These are phyloP conservation scores for Lasiosphaeria ovina DNA, from an alignment of 495 filamentous ascomycete species.

Conservation along the genomic window DNA sequence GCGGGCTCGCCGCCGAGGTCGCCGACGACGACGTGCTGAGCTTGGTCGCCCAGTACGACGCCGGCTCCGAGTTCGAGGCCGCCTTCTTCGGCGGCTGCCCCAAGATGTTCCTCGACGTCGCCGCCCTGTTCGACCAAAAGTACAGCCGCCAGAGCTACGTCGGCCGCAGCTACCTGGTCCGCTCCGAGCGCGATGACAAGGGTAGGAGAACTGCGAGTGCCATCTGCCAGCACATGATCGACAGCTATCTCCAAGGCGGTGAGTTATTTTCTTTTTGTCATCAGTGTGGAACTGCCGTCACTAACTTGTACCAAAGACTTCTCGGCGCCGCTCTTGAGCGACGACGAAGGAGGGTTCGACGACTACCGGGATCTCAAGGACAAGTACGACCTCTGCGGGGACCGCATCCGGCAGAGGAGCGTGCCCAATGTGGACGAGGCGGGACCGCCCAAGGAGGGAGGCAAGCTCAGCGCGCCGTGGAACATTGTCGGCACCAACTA, in stretches of 20 bases:
- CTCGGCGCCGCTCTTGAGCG: conserved; percentile 14
- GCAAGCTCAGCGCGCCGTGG: conserved; percentile 17
- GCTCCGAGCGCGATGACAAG: conserved; percentile 7
- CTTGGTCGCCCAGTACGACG: conserved; percentile 21
- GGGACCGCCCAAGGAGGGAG: not conserved
- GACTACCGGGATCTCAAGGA: conserved; percentile 21
- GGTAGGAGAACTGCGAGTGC: conserved; percentile 16
- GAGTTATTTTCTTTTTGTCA: not conserved
- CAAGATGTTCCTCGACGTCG: conserved; percentile 22
- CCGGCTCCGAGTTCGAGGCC: conserved; percentile 22
- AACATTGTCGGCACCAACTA: conserved; percentile 22
- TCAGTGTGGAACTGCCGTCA: not conserved
- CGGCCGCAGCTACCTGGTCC: conserved; percentile 21
- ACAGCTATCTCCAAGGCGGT: conserved; percentile 24
- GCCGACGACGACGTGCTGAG: conserved; percentile 19
- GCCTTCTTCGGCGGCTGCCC: conserved; percentile 25
- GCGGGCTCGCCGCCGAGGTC: conserved; percentile 8
- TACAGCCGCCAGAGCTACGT: too few species aligned
- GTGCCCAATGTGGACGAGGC: conserved; percentile 12
- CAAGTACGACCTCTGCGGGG: conserved; percentile 10
- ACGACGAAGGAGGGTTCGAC: conserved; percentile 15
- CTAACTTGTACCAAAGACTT: conserved; percentile 16
- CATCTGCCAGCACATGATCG: conserved; percentile 17
- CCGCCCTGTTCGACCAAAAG: too few species aligned
- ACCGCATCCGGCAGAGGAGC: conserved; percentile 1